These are phyloP conservation scores for Polyporus arcularius DNA, from an alignment of 768 basidiomycete genomes.

Conservation along the genomic window DNA sequence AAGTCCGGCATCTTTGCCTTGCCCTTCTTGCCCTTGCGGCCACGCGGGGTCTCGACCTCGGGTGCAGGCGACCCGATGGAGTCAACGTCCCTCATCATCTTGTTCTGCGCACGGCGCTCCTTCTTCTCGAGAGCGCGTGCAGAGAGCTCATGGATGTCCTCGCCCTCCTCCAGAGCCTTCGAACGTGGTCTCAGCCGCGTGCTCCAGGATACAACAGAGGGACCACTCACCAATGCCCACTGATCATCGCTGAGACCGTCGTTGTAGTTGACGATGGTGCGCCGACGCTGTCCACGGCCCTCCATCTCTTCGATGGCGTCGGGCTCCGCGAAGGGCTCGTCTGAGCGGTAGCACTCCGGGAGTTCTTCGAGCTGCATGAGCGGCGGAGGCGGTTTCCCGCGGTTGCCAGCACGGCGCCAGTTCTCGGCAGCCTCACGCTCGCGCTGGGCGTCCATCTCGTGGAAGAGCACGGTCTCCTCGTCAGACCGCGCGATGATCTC, in stretches of 20 bases:
- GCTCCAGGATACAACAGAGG: background rate
- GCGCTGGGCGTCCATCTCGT: constrained; percentile 79
- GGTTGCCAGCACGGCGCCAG: constrained; percentile 76
- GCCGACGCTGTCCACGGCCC: constrained; percentile 83
- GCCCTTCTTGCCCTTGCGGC: constrained; percentile 57
- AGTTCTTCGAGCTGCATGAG: constrained; percentile 89
- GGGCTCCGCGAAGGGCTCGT: constrained; percentile 74
- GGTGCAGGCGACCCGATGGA: constrained; percentile 24
- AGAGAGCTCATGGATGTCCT: constrained; percentile 73
- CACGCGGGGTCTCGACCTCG: constrained; percentile 37
- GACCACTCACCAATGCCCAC: constrained; percentile 72
- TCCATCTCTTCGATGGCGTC: constrained; percentile 63
- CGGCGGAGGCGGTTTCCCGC: constrained; percentile 72
- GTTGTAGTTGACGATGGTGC: constrained; percentile 87
- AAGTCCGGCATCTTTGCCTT: constrained; percentile 53
- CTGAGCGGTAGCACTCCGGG: constrained; percentile 87
- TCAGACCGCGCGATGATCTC: constrained; percentile 87
- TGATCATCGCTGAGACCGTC: constrained; percentile 94
- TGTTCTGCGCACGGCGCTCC: constrained; percentile 61
- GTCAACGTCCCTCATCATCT: constrained; percentile 58
- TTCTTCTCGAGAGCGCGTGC: constrained; percentile 67
- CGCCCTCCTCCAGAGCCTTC: constrained; percentile 78
- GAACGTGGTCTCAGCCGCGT: background rate
- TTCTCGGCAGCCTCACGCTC: constrained; percentile 61
- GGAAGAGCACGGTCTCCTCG: constrained; percentile 74